A percentile compares a stretch with the other conserved stretches of the same genome.
Conservation (phyloP, 2,329 filamentous ascomycete genomes). For the Calycina herbarum region DNA sequence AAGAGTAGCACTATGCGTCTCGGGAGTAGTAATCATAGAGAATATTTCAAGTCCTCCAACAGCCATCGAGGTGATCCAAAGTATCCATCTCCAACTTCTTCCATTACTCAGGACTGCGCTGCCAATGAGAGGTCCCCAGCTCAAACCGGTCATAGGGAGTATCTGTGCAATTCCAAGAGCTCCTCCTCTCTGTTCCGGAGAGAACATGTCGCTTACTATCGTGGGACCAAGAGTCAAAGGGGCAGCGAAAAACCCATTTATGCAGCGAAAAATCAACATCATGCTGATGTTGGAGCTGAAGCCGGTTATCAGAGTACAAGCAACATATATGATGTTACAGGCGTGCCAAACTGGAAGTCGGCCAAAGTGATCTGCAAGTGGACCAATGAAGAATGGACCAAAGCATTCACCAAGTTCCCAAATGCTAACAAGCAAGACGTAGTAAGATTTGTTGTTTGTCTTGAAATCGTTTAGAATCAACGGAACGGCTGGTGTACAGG, state of each 20-base stretch:
- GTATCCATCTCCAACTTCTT: conserved; percentile 8
- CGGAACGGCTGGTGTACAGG: conserved; percentile 8
- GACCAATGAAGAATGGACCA: conserved; percentile 10
- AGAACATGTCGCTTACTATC: conserved; percentile 8
- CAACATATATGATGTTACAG: conserved; percentile 7
- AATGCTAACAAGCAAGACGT: conserved; percentile 5
- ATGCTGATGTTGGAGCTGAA: conserved; percentile 9
- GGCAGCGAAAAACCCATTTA: conserved; percentile 6
- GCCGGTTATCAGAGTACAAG: conserved; percentile 4
- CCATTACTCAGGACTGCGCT: neutral
- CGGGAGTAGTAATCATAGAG: conserved; percentile 3
- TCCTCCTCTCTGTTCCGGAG: neutral
- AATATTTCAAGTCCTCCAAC: conserved; percentile 5
- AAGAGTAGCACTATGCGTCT: conserved; percentile 2
- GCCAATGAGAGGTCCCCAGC: conserved; percentile 5
- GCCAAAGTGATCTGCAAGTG: conserved; percentile 7
- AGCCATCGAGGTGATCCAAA: conserved; percentile 5
- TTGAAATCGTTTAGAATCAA: conserved; percentile 6
- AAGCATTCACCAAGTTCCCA: conserved; percentile 8
- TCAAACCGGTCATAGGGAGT: conserved; percentile 2
- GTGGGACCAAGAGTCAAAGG: conserved; percentile 8
- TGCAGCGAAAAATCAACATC: conserved; percentile 1
- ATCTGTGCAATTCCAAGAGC: conserved; percentile 2
- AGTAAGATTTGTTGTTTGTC: neutral
- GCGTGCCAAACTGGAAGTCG: conserved; percentile 7